Percentiles rank a stretch among this genome's conserved stretches.
These are phyloP conservation scores for Cryphonectria naterciae DNA, from an alignment of 2,329 filamentous ascomycete species.

Conservation along the genomic window DNA sequence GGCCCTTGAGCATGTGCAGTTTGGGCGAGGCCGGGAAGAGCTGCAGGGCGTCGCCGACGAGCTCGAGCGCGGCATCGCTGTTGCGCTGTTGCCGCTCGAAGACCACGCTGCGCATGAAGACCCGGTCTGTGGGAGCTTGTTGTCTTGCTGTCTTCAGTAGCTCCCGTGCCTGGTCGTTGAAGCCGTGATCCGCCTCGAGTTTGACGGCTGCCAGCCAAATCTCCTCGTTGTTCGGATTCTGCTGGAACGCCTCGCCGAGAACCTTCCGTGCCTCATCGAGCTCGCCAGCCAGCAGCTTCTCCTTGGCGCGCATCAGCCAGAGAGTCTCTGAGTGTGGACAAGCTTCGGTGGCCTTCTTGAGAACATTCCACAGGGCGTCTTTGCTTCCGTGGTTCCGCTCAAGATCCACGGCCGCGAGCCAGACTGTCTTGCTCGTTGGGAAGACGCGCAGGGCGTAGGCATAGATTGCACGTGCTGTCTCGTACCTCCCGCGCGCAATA, in stretches of 20 bases:
- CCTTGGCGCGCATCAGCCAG: conserved; percentile 95
- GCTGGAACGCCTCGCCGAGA: conserved; percentile 86
- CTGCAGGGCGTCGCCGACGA: conserved; percentile 84
- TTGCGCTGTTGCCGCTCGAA: conserved; percentile 88
- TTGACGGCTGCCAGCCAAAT: conserved; percentile 98
- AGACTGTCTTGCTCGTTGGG: conserved; percentile 82
- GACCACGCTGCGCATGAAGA: conserved; percentile 95
- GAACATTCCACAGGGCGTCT: conserved; percentile 79
- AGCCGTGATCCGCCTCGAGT: conserved; percentile 86
- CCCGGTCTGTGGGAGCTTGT: conserved; percentile 90
- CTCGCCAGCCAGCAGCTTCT: conserved; percentile 89
- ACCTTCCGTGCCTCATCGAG: conserved; percentile 85
- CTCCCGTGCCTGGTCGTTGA: conserved; percentile 79
- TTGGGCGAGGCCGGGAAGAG: conserved; percentile 85
- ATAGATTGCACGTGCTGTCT: conserved; percentile 92
- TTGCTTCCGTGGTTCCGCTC: conserved; percentile 87
- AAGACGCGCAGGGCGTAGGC: conserved; percentile 90
- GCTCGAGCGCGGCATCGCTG: conserved; percentile 78
- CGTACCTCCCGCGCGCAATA: conserved; percentile 80
- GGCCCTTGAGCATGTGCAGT: conserved; percentile 98
- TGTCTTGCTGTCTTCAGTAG: conserved; percentile 82
- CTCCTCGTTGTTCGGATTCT: conserved; percentile 95
- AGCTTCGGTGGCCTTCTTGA: conserved; percentile 92
- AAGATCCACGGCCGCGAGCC: conserved; percentile 87
- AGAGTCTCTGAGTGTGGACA: conserved; percentile 89